phyloP scores from a whole-genome alignment of 257 asterid genomes.

The Phtheirospermum japonicum region DNA sequence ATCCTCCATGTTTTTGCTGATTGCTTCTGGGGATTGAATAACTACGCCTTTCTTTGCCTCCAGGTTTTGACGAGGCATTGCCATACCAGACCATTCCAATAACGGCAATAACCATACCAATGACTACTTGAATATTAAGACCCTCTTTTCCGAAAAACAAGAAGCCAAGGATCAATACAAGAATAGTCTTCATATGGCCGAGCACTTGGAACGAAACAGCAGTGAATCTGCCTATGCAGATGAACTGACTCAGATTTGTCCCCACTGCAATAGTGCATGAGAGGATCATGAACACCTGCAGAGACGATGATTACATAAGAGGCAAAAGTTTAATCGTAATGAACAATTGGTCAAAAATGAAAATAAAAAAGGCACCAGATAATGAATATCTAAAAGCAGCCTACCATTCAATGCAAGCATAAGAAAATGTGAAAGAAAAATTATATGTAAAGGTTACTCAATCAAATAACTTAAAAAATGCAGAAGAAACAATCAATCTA shows the following conservation, averaged over 20 bases:
- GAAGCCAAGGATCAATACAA: conserved; percentile 9
- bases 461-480: too few relatives aligned
- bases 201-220: conserved; percentile 11
- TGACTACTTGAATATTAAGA: conserved; percentile 1
- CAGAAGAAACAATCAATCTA: too few relatives aligned
- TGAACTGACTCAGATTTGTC: conserved; percentile 10
- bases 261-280: conserved; percentile 16
- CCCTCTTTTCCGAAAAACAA: conserved; percentile 10
- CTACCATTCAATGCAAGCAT: too few relatives aligned
- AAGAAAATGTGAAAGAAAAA: too few relatives aligned
- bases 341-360: too few relatives aligned
- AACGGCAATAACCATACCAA: conserved; percentile 1
- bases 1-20: background rate
- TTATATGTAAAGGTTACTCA: too few relatives aligned
- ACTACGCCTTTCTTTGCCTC: conserved; percentile 8
- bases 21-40: conserved; percentile 2
- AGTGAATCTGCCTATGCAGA: conserved; percentile 13
- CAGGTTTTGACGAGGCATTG: conserved; percentile 11
- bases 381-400: too few relatives aligned
- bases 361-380: background rate
- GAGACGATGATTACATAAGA: background rate
- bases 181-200: conserved; percentile 15
- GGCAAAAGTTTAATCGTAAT: background rate
- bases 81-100: conserved; percentile 11
- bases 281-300: conserved; percentile 35